phyloP scores from a whole-genome alignment of 164 flowering plant species.

The Aristolochia contorta region DNA sequence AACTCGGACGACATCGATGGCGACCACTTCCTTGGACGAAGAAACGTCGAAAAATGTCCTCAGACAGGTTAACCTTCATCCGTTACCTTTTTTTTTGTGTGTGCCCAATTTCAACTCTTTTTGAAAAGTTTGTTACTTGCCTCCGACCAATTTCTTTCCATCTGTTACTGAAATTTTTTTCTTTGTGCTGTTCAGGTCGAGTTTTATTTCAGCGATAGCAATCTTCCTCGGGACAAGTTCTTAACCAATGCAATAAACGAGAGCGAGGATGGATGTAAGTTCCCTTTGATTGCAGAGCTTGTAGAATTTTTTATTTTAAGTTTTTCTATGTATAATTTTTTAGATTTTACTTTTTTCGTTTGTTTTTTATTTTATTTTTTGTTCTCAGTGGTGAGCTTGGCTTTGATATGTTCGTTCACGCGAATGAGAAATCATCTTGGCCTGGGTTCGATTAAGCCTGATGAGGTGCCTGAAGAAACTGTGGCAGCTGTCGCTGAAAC shows the following conservation, averaged over 20 bases:
- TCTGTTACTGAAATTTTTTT: slow-evolving; percentile 1
- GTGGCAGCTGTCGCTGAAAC: slow-evolving; percentile 67
- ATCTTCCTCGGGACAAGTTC: slow-evolving; percentile 76
- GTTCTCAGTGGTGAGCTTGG: slow-evolving; percentile 73
- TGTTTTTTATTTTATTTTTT: slow-evolving; percentile 36
- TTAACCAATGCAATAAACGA: slow-evolving; percentile 48
- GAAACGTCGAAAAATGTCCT: slow-evolving; percentile 64
- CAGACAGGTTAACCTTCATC: slow-evolving; percentile 61
- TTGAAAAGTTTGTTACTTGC: background rate
- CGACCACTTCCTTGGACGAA: slow-evolving; percentile 36
- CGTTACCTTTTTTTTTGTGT: background rate
- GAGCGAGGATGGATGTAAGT: slow-evolving; percentile 72
- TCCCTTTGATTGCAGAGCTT: slow-evolving; percentile 25
- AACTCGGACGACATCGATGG: slow-evolving; percentile 35
- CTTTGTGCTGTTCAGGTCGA: slow-evolving; percentile 47
- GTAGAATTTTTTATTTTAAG: background rate
- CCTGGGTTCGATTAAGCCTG: slow-evolving; percentile 47
- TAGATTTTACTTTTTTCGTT: slow-evolving; percentile 9
- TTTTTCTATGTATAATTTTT: background rate
- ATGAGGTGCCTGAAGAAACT: slow-evolving; percentile 54
- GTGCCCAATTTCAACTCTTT: background rate
- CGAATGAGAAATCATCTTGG: slow-evolving; percentile 74
- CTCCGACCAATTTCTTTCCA: background rate
- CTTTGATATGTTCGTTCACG: slow-evolving; percentile 74
- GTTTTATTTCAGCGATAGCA: slow-evolving; percentile 93